These are phyloP conservation scores for Rhypophila decipiens DNA, from an alignment of 495 filamentous ascomycete genomes.

Conservation along the genomic window DNA sequence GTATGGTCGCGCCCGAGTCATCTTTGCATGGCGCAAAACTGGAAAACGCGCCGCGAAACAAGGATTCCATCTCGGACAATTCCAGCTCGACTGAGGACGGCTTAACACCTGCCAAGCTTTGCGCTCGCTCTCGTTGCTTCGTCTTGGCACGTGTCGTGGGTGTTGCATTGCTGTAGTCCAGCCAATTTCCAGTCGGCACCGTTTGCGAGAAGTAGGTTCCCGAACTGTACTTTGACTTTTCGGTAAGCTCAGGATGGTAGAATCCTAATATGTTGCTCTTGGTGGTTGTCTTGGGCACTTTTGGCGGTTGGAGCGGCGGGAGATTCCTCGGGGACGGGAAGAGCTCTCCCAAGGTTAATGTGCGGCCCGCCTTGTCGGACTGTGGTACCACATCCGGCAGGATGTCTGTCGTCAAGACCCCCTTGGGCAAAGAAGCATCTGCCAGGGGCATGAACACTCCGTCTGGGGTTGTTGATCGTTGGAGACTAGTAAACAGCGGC, in stretches of 20 bases:
- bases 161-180: slow-evolving; percentile 59
- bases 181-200: slow-evolving; percentile 58
- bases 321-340: slow-evolving; percentile 67
- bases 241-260: slow-evolving; percentile 50
- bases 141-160: slow-evolving; percentile 54
- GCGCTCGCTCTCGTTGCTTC: slow-evolving; percentile 63
- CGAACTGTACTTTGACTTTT: slow-evolving; percentile 50
- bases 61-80: slow-evolving; percentile 60
- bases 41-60: slow-evolving; percentile 78
- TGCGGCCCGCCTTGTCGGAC: slow-evolving; percentile 40
- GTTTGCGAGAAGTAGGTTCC: slow-evolving; percentile 48
- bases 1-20: slow-evolving; percentile 66
- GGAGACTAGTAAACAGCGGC: slow-evolving; percentile 78
- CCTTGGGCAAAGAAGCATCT: slow-evolving; percentile 64
- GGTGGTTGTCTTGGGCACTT: slow-evolving; percentile 56
- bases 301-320: slow-evolving; percentile 65
- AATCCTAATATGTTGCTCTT: slow-evolving; percentile 56
- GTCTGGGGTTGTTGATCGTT: slow-evolving; percentile 37
- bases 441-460: slow-evolving; percentile 41
- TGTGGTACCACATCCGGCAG: slow-evolving; percentile 38
- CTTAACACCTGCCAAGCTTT: slow-evolving; percentile 60
- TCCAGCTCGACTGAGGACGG: slow-evolving; percentile 47
- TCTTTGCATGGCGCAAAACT: slow-evolving; percentile 82
- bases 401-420: slow-evolving; percentile 64
- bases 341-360: slow-evolving; percentile 67